These are phyloP conservation scores for Pseudogymnoascus sp. DNA, from an alignment of 2,329 filamentous ascomycete genomes.

Conservation along the genomic window DNA sequence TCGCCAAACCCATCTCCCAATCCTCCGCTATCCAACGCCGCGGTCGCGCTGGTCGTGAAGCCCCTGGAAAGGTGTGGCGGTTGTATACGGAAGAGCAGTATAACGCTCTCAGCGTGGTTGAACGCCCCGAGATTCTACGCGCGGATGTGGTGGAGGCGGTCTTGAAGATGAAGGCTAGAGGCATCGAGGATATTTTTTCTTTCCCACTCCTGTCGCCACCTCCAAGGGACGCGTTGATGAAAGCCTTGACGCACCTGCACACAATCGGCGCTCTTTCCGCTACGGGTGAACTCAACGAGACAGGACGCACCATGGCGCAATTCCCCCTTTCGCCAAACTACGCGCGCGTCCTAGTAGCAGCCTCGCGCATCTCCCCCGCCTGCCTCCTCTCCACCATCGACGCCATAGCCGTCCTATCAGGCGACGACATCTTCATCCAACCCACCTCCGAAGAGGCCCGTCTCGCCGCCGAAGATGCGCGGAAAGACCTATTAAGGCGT, in stretches of 20 bases:
- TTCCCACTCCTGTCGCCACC: constrained; percentile 86
- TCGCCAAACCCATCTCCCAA: constrained; percentile 85
- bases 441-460: constrained; percentile 49
- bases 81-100: constrained; percentile 80
- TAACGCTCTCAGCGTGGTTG: constrained; percentile 59
- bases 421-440: constrained; percentile 56
- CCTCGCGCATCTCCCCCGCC: constrained; percentile 59
- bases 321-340: constrained; percentile 77
- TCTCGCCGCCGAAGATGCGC: constrained; percentile 45
- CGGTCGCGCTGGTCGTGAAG: constrained; percentile 89
- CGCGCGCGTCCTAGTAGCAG: constrained; percentile 75
- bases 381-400: constrained; percentile 81
- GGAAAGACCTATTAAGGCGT: constrained; percentile 51
- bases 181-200: constrained; percentile 69
- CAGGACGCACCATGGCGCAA: constrained; percentile 69
- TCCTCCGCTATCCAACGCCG: constrained; percentile 88
- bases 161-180: constrained; percentile 87
- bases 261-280: constrained; percentile 69
- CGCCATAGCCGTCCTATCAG: constrained; percentile 61
- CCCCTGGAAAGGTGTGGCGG: constrained; percentile 79
- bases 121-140: constrained; percentile 80
- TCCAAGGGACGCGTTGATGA: constrained; percentile 67
- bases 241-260: constrained; percentile 72
- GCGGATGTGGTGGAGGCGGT: constrained; percentile 82
- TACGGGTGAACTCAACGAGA: constrained; percentile 62